Evolutionary conservation across 192 early-diverging fungal species (phyloP).

Genomic region (Phycomyces nitens): DNA sequence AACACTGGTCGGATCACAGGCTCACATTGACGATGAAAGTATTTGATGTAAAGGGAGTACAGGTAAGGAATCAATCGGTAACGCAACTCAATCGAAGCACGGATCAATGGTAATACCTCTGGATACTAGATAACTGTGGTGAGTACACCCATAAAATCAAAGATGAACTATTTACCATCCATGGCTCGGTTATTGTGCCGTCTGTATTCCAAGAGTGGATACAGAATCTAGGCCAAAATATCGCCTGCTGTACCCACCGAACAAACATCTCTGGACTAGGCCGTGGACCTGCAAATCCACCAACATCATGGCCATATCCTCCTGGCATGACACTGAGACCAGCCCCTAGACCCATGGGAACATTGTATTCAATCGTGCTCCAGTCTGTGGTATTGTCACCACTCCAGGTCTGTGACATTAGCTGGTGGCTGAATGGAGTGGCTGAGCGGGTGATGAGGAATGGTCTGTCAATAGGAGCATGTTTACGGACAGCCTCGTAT

Average conservation of each 20-base stretch:
- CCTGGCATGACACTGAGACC: constrained; percentile 42
- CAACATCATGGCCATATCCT: constrained; percentile 61
- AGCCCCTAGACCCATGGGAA: constrained; percentile 56
- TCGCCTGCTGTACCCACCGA: constrained; percentile 59
- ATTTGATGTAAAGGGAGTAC: constrained; percentile 44
- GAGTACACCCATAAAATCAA: background rate
- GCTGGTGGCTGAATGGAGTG: constrained; percentile 41
- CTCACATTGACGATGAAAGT: constrained; percentile 16
- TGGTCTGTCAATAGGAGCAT: constrained; percentile 34
- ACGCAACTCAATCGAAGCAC: constrained; percentile 46
- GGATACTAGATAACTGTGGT: constrained; percentile 17
- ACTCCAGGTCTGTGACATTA: constrained; percentile 54
- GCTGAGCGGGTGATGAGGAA: constrained; percentile 55
- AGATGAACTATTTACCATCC: constrained; percentile 44
- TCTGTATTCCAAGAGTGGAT: constrained; percentile 63
- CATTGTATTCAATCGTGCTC: constrained; percentile 59
- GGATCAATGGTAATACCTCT: constrained; percentile 45
- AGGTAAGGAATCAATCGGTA: constrained; percentile 58
- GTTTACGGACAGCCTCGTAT: constrained; percentile 50
- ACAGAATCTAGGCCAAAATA: constrained; percentile 56
- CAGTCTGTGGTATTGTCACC: constrained; percentile 57
- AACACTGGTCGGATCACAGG: constrained; percentile 54
- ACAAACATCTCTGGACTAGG: constrained; percentile 54
- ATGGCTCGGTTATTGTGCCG: constrained; percentile 53
- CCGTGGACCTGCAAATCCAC: constrained; percentile 55